Evolutionary conservation across 495 filamentous ascomycete species (phyloP).

Genomic region (Aspergillus bertholletiae): DNA sequence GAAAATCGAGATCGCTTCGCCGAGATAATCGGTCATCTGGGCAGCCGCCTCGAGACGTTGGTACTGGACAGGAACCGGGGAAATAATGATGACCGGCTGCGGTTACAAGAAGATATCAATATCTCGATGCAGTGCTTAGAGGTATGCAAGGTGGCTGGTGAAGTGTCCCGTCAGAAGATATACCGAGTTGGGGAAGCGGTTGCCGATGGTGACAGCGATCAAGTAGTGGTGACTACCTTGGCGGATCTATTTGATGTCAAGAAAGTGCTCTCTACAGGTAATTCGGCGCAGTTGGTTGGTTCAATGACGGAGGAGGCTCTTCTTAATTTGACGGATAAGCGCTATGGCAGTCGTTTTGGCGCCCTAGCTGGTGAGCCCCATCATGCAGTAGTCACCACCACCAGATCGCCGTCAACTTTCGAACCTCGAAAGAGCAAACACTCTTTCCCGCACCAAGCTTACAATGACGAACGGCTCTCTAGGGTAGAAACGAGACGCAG

Average conservation of each 20-base stretch:
- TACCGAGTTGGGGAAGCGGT: conserved; percentile 27
- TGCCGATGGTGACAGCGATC: conserved; percentile 30
- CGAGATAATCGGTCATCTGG: conserved; percentile 22
- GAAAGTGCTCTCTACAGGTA: conserved; percentile 21
- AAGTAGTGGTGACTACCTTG: conserved; percentile 33
- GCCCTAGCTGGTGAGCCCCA: conserved; percentile 2
- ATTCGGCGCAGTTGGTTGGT: conserved; percentile 28
- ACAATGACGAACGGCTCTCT: neutral
- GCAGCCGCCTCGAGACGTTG: conserved; percentile 21
- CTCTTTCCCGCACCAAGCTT: neutral
- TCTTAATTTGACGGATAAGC: conserved; percentile 22
- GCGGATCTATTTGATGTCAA: conserved; percentile 31
- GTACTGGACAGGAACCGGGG: conserved; percentile 13
- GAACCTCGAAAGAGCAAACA: too few relatives aligned
- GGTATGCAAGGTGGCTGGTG: conserved; percentile 28
- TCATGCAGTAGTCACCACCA: too few relatives aligned
- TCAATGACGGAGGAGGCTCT: conserved; percentile 25
- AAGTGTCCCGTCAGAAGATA: conserved; percentile 28
- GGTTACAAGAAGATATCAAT: conserved; percentile 27
- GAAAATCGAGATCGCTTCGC: conserved; percentile 21
- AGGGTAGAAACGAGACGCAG: neutral
- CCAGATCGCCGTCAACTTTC: too few relatives aligned
- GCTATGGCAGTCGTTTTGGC: conserved; percentile 30
- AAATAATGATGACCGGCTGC: conserved; percentile 18
- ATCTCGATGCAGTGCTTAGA: conserved; percentile 29